Evolutionary conservation across 495 filamentous ascomycete genomes (phyloP), one percentile per base, ranked within the genome.

Genomic region (Beverwykella pulmonaria): DNA sequence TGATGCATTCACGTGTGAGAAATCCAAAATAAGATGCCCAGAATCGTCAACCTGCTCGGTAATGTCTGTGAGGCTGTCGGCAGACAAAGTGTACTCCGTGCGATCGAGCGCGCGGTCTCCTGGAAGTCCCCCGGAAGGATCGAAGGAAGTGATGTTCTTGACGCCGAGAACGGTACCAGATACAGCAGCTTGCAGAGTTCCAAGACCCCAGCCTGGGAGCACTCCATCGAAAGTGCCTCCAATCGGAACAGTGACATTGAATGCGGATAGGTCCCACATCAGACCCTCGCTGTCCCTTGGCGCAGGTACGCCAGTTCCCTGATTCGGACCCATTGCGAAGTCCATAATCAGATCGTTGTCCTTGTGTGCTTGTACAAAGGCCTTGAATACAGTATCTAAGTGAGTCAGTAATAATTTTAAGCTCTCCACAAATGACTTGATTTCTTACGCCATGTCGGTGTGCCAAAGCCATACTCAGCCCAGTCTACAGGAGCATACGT

Each of bases 231-330:
- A 73, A 20, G 61, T 39, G 1, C 55, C 62, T 15, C 68, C 68
- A 17, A 53, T 49, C 7, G 56, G 44, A 17, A 73, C 39, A 8
- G 46, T 58, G 17, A 61, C 55, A 29, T 63, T 73, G 49, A 30
- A 61, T 17, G 59, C 47, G n/a, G 29, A 14, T 19, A 70, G 48
- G 48, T 70, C 68, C 61, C 61, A 70, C 62, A 58, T 60, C 52
- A 70, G 57, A 20, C 59, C 59, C 32, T 63, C 59, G 59, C 19
- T 23, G 53, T 67, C 69, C 22, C 36, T 59, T 22, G 48, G 46
- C 2, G 68, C 68, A 55, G 71, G 71, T 1, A 73, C 71, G 2
- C 71, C 71, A 17, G 70, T 53, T n/a, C 71, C 71, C 56, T 73
- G 71, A 46, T 70, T 73, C 2, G 71, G 71, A 15, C 71, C 71